phyloP scores from a whole-genome alignment of 257 asterid species.

The Solanum chmielewskii region DNA sequence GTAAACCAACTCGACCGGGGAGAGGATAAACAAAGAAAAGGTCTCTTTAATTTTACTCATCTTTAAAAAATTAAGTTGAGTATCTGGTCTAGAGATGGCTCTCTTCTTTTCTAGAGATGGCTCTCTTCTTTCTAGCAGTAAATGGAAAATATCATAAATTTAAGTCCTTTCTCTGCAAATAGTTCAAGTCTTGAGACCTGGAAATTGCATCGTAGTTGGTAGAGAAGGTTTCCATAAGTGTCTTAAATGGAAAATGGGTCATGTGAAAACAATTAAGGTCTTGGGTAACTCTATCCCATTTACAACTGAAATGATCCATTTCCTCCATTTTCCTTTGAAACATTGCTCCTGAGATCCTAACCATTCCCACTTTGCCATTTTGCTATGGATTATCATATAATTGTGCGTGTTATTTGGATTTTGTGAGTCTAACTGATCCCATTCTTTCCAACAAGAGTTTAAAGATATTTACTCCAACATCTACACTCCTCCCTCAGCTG shows the following conservation, averaged over 20 bases:
- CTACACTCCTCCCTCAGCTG: background rate
- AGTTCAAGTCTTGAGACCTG: background rate
- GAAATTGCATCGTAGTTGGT: background rate
- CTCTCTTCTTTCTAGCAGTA: background rate
- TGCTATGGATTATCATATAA: background rate
- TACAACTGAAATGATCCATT: background rate
- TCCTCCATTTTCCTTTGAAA: background rate
- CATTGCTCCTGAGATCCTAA: background rate
- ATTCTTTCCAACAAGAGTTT: background rate
- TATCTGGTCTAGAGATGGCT: background rate
- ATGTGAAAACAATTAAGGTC: background rate
- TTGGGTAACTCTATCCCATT: background rate
- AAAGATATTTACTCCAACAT: background rate
- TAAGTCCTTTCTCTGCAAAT: background rate
- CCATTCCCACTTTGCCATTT: background rate
- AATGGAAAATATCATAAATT: background rate
- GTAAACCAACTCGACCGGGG: background rate
- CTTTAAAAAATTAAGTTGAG: background rate
- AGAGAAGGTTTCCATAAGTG: background rate
- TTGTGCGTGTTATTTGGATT: background rate
- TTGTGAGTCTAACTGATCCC: background rate
- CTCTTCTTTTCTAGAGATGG: background rate
- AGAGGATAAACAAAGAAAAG: background rate
- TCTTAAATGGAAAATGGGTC: background rate
- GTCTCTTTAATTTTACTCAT: background rate